Evolutionary conservation across 1,284 basidiomycete genomes (phyloP), one percentile per base, ranked within the genome.

Genomic region (Lignosus rhinocerotis): DNA sequence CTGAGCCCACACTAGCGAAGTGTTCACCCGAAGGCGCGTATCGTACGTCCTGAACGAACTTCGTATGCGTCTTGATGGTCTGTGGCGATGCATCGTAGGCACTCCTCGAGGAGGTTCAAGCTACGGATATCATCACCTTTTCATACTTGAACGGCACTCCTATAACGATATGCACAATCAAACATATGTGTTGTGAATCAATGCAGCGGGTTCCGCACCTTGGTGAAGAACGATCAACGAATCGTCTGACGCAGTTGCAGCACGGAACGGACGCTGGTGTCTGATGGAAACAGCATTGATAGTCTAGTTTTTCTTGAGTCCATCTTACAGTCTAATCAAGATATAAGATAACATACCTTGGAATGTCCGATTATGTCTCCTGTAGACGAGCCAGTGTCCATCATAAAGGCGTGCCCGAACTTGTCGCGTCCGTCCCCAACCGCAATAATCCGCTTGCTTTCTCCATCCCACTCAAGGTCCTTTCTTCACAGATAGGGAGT

Each of bases 391-490:
- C 97, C 97, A 32, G 87, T 86, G 66, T 94, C 92, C 73, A 94
- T 85, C 78, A 93, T 88, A 75, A 96, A 94, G 0, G 92, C 92
- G 62, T 91, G 87, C 10, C 91, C 94, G 67, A 93, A 95, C 88
- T 88, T 92, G 70, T 96, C 96, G 62, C 88, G 84, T 42, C 96
- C 96, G 62, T 98, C 94, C 49, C 97, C 97, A n/a, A 95, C 96
- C 16, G 90, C 94, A 51, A 98, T 91, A 65, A 99, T 90, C 14
- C 97, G 85, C 75, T 98, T 97, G 69, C 92, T 93, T 73, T 99
- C 97, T 3, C 91, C 92, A 70, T 99, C 97, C 95, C 96, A 98
- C 19, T 90, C 89, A 6, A 99, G 82, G 75, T 99, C 97, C 67
- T 95, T 96, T 68, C 91, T 92, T 62, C 60, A 64, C 16, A 14